phyloP scores from a whole-genome alignment of 345 rosid species.

The Syzygium jambos region DNA sequence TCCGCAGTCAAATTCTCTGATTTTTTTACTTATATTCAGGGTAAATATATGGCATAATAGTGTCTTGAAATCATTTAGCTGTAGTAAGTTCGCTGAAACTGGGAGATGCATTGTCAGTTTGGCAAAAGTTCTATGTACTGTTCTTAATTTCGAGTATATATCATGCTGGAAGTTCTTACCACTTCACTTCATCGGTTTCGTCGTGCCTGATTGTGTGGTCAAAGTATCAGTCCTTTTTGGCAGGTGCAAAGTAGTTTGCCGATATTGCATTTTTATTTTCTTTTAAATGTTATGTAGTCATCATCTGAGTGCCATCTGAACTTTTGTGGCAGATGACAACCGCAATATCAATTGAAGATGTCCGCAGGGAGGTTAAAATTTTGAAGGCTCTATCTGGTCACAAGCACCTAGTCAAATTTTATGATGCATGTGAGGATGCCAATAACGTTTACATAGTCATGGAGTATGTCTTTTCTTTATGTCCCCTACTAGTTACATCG shows the following conservation, averaged over 20 bases:
- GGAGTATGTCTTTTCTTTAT: conserved; percentile 58
- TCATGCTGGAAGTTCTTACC: not conserved
- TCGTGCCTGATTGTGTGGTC: not conserved
- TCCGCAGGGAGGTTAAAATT: conserved; percentile 88
- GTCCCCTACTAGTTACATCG: not conserved
- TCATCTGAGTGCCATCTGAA: not conserved
- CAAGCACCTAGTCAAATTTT: conserved; percentile 66
- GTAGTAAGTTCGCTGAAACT: not conserved
- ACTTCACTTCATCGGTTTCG: not conserved
- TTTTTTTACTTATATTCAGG: not conserved
- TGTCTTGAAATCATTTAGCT: not conserved
- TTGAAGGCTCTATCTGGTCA: conserved; percentile 77
- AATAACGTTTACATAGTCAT: conserved; percentile 75
- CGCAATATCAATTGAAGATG: conserved; percentile 84
- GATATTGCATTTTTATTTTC: not conserved
- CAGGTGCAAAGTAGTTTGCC: not conserved
- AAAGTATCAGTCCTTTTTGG: not conserved
- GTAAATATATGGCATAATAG: not conserved
- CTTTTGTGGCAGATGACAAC: conserved; percentile 75
- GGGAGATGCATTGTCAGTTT: not conserved
- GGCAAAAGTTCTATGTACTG: not conserved
- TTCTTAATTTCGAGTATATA: not conserved
- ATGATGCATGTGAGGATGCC: conserved; percentile 80
- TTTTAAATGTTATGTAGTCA: not conserved
- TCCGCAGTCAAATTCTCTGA: not conserved